These are phyloP conservation scores for Leccinum fibrillosum DNA, from an alignment of 768 basidiomycete species.

Conservation along the genomic window DNA sequence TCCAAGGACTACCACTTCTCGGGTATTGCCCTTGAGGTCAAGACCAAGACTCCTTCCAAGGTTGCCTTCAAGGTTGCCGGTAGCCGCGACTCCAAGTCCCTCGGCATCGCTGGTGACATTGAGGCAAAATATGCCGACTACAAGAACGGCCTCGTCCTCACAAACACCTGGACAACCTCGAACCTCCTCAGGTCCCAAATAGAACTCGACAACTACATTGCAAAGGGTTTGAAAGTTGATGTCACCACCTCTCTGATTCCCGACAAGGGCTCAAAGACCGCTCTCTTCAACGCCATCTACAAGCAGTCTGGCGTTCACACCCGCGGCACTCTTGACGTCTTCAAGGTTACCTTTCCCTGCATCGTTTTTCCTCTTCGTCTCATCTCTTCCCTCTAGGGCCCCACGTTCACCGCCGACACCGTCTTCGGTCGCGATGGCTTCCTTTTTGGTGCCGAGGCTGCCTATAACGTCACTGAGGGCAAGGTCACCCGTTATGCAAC, in stretches of 20 bases:
- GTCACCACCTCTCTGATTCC: constrained; percentile 79
- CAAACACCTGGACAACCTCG: constrained; percentile 92
- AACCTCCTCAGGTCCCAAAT: constrained; percentile 90
- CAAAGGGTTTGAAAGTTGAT: constrained; percentile 97
- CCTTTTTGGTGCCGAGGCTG: constrained; percentile 93
- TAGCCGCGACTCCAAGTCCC: constrained; percentile 69
- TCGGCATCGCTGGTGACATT: constrained; percentile 80
- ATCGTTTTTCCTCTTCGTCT: not conserved
- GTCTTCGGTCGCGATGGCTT: constrained; percentile 96
- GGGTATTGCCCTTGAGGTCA: constrained; percentile 73
- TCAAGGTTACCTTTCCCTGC: constrained; percentile 63
- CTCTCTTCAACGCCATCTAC: constrained; percentile 80
- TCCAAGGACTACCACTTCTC: constrained; percentile 88
- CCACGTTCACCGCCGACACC: constrained; percentile 94
- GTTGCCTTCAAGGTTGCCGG: constrained; percentile 95
- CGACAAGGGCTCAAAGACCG: constrained; percentile 82
- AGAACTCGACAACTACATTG: constrained; percentile 96
- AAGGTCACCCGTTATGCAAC: constrained; percentile 88
- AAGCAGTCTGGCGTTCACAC: constrained; percentile 96
- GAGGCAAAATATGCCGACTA: constrained; percentile 93
- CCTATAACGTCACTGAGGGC: constrained; percentile 95
- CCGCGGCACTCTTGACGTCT: constrained; percentile 84
- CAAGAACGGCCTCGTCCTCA: constrained; percentile 91
- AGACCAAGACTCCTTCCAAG: constrained; percentile 84
- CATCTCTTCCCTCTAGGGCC: constrained; percentile 58